Conservation (phyloP, 2,329 filamentous ascomycete genomes). For the Colletotrichum sp. region DNA sequence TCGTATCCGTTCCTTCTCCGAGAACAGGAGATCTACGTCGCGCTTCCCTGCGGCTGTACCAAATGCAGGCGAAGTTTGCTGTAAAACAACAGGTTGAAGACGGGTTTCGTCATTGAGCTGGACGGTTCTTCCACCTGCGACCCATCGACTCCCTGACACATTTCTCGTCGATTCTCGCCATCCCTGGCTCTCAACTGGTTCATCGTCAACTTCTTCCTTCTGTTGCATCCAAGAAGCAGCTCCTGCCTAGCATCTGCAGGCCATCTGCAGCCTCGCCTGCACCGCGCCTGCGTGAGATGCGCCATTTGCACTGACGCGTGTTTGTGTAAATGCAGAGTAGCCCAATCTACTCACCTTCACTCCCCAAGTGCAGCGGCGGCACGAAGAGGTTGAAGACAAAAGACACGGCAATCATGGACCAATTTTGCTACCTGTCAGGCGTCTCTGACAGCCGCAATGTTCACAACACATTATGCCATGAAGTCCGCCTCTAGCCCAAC, state of each 20-base stretch:
- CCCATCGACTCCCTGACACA: neutral
- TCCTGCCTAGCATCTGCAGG: neutral
- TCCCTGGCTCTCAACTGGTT: neutral
- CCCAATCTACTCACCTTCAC: neutral
- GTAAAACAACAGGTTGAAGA: neutral
- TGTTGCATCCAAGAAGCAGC: neutral
- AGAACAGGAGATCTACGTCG: neutral
- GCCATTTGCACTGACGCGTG: slow-evolving; percentile 1
- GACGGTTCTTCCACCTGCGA: neutral
- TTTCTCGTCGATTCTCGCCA: neutral
- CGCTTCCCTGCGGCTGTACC: neutral
- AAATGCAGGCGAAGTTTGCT: neutral
- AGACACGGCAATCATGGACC: neutral
- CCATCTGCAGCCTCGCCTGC: slow-evolving; percentile 2
- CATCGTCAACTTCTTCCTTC: neutral
- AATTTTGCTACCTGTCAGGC: neutral
- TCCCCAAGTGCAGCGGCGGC: neutral
- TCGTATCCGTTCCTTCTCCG: neutral
- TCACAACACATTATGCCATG: neutral
- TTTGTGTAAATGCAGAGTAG: neutral
- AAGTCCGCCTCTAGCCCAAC: neutral
- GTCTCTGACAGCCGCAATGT: neutral
- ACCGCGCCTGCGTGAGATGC: neutral
- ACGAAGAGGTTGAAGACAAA: neutral
- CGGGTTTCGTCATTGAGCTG: neutral